Evolutionary conservation across 192 early-diverging fungal species (phyloP).

Genomic region (Chytriomyces sp.): DNA sequence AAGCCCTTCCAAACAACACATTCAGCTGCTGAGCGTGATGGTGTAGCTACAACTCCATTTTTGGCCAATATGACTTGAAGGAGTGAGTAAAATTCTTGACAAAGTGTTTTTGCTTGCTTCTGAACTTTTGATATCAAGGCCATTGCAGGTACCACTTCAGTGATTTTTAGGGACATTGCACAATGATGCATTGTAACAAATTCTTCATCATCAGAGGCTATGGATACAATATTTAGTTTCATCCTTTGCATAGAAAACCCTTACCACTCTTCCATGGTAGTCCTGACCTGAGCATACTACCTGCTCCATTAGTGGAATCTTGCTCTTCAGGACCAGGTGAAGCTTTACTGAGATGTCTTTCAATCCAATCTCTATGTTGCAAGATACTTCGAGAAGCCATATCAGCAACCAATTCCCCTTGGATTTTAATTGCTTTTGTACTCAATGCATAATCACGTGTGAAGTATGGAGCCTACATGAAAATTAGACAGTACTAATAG

Average conservation of each 20-base stretch:
- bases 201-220: slow-evolving; percentile 23
- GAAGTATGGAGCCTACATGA: slow-evolving; percentile 45
- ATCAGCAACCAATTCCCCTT: slow-evolving; percentile 31
- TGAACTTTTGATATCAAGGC: neutral
- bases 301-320: no score
- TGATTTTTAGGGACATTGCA: slow-evolving; percentile 38
- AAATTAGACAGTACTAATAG: neutral
- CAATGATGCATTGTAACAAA: slow-evolving; percentile 54
- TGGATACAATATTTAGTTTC: neutral
- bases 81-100: neutral
- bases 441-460: slow-evolving; percentile 35
- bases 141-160: slow-evolving; percentile 50
- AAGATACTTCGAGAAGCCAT: slow-evolving; percentile 26
- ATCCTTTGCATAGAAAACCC: slow-evolving; percentile 11
- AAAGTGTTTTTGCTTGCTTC: slow-evolving; percentile 10
- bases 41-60: slow-evolving; percentile 3
- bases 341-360: no score
- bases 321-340: no score
- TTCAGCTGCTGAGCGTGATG: slow-evolving; percentile 27
- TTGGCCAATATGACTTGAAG: slow-evolving; percentile 24
- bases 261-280: slow-evolving; percentile 37
- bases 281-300: slow-evolving; percentile 31
- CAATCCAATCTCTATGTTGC: slow-evolving; percentile 38
- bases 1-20: slow-evolving; percentile 51
- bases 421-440: slow-evolving; percentile 42